Evolutionary conservation across 257 asterid genomes (phyloP).

Genomic region (Solanum etuberosum): DNA sequence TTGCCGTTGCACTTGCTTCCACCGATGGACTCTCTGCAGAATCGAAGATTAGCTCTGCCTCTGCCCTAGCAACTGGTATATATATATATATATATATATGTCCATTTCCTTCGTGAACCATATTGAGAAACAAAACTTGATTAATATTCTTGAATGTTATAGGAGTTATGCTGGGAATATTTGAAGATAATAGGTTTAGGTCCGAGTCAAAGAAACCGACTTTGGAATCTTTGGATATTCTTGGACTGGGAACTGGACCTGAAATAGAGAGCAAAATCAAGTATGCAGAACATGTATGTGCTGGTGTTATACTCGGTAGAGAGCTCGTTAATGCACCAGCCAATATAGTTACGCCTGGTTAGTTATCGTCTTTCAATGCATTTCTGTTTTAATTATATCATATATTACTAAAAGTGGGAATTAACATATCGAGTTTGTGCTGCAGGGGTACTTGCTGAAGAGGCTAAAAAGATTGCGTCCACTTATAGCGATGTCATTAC

Average conservation of each 20-base stretch:
- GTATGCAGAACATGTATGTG: conserved; percentile 58
- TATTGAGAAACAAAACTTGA: background rate
- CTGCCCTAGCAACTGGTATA: conserved; percentile 76
- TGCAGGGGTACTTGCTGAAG: conserved; percentile 76
- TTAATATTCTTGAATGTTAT: conserved; percentile 1
- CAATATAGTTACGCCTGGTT: conserved; percentile 91
- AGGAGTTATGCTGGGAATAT: conserved; percentile 74
- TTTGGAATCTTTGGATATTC: conserved; percentile 66
- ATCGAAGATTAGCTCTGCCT: conserved; percentile 51
- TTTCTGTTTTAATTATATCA: background rate
- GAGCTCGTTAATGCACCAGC: conserved; percentile 97
- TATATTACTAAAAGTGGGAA: too few species aligned
- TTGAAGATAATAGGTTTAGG: conserved; percentile 80
- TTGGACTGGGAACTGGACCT: conserved; percentile 89
- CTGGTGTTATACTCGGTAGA: conserved; percentile 71
- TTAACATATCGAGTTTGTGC: background rate
- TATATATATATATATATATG: conserved; percentile 11
- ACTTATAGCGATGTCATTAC: conserved; percentile 71
- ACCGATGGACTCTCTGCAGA: conserved; percentile 45
- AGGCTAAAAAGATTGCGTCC: conserved; percentile 84
- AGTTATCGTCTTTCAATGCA: conserved; percentile 6
- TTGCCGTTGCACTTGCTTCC: conserved; percentile 81
- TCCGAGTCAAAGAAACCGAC: conserved; percentile 59
- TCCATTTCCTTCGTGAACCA: background rate
- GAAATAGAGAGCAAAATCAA: conserved; percentile 78